Evolutionary conservation across 495 filamentous ascomycete species (phyloP), one percentile per base, ranked within the genome.

Genomic region (Lasiosphaeriaceae sp.): DNA sequence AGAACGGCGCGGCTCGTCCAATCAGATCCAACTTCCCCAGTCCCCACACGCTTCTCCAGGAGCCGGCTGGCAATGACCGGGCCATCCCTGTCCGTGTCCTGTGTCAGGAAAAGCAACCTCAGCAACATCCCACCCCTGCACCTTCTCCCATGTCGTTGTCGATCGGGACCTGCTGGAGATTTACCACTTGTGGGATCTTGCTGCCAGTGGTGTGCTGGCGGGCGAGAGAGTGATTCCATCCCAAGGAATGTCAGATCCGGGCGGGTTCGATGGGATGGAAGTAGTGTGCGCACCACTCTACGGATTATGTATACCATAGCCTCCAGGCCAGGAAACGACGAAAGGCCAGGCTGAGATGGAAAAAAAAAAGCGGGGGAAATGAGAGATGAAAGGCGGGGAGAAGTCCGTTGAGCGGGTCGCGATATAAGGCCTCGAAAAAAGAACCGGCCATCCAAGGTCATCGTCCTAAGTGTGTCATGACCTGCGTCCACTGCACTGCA

Each of bases 31-130:
- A 4, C 29, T 50, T 19, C 51, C 47, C 41, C 51, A 45, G 35
- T 55, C 59, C 51, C 59, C 59, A 62, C 51, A 55, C 2, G 35
- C 52, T 22, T 49, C 52, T 22, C 47, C 48, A 37, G 29, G 43
- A 11, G 14, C 16, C n/a, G 19, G 19, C 4, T 47, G 17, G 19
- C 45, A 17, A 19, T 11, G 45, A 11, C 45, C 17, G 43, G 56
- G 51, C 11, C 20, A 22, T 24, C 56, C 60, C 20, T 59, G 57
- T 37, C 46, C 12, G 22, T 29, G n/a, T 46, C 12, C 45, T 41
- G 39, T 48, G 17, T 41, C 55, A 50, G 52, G 24, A 29, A 47
- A 41, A 55, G 29, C n/a, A 5, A 22, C 51, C 57, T 37, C 59
- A 37, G 14, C 34, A 8, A 37, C 34, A 8, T 14, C 34, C 34